Percentiles rank a stretch among this genome's conserved stretches.
phyloP scores from a whole-genome alignment of 108 stramenopile genomes.

The Nitzschia inconspicua region DNA sequence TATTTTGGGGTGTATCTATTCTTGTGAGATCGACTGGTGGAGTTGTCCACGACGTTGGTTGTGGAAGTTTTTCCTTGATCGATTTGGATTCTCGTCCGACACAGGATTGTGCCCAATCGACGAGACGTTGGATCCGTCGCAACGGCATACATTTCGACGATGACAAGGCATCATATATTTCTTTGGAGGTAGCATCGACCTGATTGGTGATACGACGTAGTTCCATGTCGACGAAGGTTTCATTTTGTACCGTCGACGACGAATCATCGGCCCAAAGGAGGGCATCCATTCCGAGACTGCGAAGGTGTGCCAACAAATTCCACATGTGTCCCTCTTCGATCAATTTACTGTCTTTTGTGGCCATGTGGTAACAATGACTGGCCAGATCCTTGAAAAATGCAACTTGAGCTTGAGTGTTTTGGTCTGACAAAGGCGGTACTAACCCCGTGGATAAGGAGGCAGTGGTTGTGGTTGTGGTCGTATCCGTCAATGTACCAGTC shows the following conservation, averaged over 20 bases:
- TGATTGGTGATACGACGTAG: constrained; percentile 17
- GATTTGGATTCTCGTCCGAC: constrained; percentile 19
- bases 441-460: not conserved
- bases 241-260: constrained; percentile 16
- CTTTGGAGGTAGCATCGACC: constrained; percentile 32
- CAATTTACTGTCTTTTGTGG: not conserved
- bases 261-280: constrained; percentile 53
- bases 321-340: constrained; percentile 61
- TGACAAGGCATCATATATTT: constrained; percentile 33
- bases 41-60: constrained; percentile 18
- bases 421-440: constrained; percentile 15
- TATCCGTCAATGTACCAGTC: constrained; percentile 10
- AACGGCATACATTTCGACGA: constrained; percentile 10
- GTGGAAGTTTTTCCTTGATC: not conserved
- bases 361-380: not conserved
- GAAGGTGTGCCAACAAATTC: constrained; percentile 47
- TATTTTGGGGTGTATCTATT: not conserved
- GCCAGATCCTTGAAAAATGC: constrained; percentile 34
- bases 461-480: constrained; percentile 9
- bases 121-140: constrained; percentile 39
- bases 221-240: not conserved
- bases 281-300: constrained; percentile 40
- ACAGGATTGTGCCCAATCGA: constrained; percentile 63
- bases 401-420: constrained; percentile 42
- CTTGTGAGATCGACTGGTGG: not conserved